A percentile compares a stretch with the other conserved stretches of the same genome.
Conservation (phyloP, 331 rosid species). For the Rosa hybrid region DNA sequence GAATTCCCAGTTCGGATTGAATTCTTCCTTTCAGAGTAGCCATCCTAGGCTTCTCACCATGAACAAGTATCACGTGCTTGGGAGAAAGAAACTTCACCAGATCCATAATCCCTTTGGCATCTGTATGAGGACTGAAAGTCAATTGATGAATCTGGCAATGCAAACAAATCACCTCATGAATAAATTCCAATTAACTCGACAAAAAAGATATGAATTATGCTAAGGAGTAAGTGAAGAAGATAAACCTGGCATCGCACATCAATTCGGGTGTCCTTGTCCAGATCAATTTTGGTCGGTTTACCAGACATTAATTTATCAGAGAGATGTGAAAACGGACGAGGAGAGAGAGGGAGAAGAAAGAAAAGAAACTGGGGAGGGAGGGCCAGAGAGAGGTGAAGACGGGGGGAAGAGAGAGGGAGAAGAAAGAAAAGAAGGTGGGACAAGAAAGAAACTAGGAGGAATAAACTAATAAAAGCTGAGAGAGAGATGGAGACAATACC, state of each 20-base stretch:
- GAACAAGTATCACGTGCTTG: slow-evolving; percentile 84
- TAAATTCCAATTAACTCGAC: neutral
- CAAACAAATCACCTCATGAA: slow-evolving; percentile 12
- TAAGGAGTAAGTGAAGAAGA: slow-evolving; percentile 19
- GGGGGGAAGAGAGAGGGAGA: too few species aligned
- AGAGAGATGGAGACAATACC: too few species aligned
- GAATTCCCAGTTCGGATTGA: slow-evolving; percentile 78
- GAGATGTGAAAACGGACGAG: too few species aligned
- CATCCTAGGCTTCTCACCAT: slow-evolving; percentile 92
- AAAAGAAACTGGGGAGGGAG: too few species aligned
- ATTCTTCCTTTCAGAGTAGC: slow-evolving; percentile 69
- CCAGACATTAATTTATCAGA: slow-evolving; percentile 71
- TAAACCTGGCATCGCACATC: slow-evolving; percentile 87
- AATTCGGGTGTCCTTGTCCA: slow-evolving; percentile 65
- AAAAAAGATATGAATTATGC: neutral
- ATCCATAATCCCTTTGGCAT: slow-evolving; percentile 96
- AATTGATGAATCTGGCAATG: slow-evolving; percentile 82
- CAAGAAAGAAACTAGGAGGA: too few species aligned
- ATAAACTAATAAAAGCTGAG: too few species aligned
- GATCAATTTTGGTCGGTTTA: slow-evolving; percentile 66
- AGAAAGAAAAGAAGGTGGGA: too few species aligned
- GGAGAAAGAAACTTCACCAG: slow-evolving; percentile 89
- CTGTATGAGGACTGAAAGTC: slow-evolving; percentile 96
- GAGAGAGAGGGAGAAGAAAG: too few species aligned
- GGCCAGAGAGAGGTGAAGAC: too few species aligned